Evolutionary conservation across 805 yeast genomes (phyloP).

Genomic region (Brettanomyces naardenensis): DNA sequence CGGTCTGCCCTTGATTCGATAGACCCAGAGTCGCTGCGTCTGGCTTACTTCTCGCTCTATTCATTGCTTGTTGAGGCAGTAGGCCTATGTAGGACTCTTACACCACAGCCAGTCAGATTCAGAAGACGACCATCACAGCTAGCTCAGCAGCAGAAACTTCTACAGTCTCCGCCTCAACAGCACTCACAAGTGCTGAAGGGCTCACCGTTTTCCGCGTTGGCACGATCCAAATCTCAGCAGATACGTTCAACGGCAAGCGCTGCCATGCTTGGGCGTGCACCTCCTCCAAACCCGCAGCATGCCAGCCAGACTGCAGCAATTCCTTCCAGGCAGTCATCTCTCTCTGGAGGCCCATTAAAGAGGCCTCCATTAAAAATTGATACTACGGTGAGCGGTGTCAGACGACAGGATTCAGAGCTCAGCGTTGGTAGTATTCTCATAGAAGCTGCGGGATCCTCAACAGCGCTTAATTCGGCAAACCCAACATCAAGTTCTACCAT

Average conservation of each 20-base stretch:
- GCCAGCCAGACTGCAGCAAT: not conserved
- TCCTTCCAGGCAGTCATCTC: constrained; percentile 7
- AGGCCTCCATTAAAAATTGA: constrained; percentile 21
- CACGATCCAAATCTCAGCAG: constrained; percentile 1
- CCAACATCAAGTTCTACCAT: too few species aligned
- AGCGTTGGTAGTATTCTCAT: constrained; percentile 10
- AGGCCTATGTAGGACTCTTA: constrained; percentile 17
- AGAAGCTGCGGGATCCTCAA: constrained; percentile 1
- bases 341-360: constrained; percentile 7
- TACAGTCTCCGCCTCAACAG: constrained; percentile 5
- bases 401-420: constrained; percentile 25
- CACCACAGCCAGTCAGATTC: constrained; percentile 11
- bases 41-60: constrained; percentile 20
- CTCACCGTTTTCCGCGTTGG: constrained; percentile 2
- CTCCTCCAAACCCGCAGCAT: constrained; percentile 9
- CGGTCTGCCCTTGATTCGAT: constrained; percentile 4
- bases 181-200: constrained; percentile 3
- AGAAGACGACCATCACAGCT: not conserved
- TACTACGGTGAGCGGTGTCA: constrained; percentile 10
- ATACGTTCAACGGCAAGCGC: not conserved
- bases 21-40: constrained; percentile 15
- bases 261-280: constrained; percentile 3
- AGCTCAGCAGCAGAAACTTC: not conserved
- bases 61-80: constrained; percentile 23
- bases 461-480: not conserved